Conservation (phyloP, 805 yeast species). For the Spathaspora boniae region DNA sequence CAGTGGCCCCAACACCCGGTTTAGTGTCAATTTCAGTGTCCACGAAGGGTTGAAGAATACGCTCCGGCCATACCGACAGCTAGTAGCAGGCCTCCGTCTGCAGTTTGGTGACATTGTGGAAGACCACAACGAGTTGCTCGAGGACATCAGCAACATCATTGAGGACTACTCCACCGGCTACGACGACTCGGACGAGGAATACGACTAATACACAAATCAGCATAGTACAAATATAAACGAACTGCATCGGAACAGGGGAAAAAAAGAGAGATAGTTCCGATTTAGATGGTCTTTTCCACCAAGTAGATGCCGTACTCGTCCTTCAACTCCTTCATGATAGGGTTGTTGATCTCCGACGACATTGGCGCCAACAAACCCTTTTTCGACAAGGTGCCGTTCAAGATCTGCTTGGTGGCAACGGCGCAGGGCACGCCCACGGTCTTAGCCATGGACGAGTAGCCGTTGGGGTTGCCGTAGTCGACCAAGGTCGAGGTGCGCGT, state of each 20-base stretch:
- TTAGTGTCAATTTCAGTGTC: slow-evolving; percentile 22
- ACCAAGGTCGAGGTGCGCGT: slow-evolving; percentile 93
- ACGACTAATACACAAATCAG: slow-evolving; percentile 7
- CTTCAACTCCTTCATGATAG: slow-evolving; percentile 87
- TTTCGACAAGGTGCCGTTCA: slow-evolving; percentile 71
- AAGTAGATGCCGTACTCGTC: slow-evolving; percentile 84
- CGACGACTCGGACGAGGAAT: slow-evolving; percentile 26
- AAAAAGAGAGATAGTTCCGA: background rate
- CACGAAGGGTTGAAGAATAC: slow-evolving; percentile 20
- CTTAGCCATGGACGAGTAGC: slow-evolving; percentile 98
- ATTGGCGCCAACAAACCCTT: slow-evolving; percentile 91
- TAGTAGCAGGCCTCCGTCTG: slow-evolving; percentile 15
- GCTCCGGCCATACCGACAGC: slow-evolving; percentile 26
- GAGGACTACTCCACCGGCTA: slow-evolving; percentile 33
- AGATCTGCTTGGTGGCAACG: slow-evolving; percentile 83
- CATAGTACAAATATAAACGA: background rate
- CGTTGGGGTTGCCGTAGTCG: slow-evolving; percentile 84
- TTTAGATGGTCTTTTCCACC: slow-evolving; percentile 72
- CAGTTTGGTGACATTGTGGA: slow-evolving; percentile 20
- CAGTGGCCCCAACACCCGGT: slow-evolving; percentile 4
- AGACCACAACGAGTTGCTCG: slow-evolving; percentile 33
- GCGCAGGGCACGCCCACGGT: slow-evolving; percentile 98
- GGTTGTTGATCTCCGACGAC: slow-evolving; percentile 83
- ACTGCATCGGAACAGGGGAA: too few relatives aligned
- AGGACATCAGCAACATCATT: slow-evolving; percentile 28